Evolutionary conservation across 768 basidiomycete species (phyloP).

Genomic region (Suillus subalutaceus): DNA sequence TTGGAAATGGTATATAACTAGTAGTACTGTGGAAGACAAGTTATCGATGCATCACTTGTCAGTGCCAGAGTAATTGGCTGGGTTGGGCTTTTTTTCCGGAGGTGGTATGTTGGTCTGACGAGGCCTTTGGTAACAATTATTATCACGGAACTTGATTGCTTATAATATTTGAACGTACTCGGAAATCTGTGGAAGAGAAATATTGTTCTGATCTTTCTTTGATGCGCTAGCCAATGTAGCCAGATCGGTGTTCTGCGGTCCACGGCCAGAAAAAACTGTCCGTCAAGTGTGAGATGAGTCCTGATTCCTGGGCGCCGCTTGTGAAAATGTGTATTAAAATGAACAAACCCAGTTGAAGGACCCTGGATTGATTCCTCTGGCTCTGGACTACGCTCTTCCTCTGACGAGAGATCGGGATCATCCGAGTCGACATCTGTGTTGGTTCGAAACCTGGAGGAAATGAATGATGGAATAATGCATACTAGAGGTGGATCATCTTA

Average conservation of each 20-base stretch:
- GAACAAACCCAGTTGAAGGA: neutral
- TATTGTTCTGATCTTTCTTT: neutral
- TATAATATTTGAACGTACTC: neutral
- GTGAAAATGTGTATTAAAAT: too few relatives aligned
- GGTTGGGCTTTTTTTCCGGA: neutral
- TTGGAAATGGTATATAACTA: neutral
- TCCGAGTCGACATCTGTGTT: too few relatives aligned
- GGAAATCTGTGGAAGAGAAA: too few relatives aligned
- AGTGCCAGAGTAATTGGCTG: neutral
- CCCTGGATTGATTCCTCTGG: neutral
- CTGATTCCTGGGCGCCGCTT: neutral
- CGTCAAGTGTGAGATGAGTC: neutral
- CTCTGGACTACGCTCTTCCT: neutral
- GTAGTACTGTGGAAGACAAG: neutral
- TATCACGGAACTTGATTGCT: neutral
- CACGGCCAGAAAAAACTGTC: neutral
- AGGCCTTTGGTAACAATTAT: neutral
- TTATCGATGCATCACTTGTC: neutral
- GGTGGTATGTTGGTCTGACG: neutral
- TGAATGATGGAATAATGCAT: neutral
- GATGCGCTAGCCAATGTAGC: too few relatives aligned
- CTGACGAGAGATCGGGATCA: neutral
- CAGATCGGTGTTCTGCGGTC: neutral
- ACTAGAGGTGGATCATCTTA: neutral
- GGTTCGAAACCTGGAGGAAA: neutral